Evolutionary conservation across 495 filamentous ascomycete species (phyloP).

Genomic region (Lophium mytilinum): DNA sequence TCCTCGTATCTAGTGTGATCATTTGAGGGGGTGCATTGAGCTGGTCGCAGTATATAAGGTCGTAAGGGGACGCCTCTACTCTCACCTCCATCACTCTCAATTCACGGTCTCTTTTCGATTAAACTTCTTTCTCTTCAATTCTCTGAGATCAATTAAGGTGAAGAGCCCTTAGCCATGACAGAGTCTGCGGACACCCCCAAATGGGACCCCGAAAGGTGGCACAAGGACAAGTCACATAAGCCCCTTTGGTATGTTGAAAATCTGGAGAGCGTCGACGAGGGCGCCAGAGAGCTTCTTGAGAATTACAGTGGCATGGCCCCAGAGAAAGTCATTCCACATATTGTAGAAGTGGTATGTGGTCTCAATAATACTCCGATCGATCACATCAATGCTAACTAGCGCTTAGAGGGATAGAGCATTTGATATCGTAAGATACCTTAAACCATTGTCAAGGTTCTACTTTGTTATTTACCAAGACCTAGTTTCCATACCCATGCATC

Average conservation of each 20-base stretch:
- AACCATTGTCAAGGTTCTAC: background rate
- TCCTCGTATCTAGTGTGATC: too few relatives aligned
- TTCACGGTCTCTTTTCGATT: too few relatives aligned
- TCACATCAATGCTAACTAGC: background rate
- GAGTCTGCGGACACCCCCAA: too few relatives aligned
- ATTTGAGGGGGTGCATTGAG: too few relatives aligned
- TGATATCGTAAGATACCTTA: slow-evolving; percentile 4
- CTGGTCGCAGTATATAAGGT: too few relatives aligned
- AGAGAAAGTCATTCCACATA: slow-evolving; percentile 9
- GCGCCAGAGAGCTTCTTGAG: slow-evolving; percentile 12
- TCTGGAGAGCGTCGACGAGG: background rate
- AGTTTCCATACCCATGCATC: slow-evolving; percentile 23
- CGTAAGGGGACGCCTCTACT: too few relatives aligned
- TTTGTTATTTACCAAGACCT: background rate
- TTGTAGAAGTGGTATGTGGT: slow-evolving; percentile 7
- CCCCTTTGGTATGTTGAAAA: slow-evolving; percentile 6
- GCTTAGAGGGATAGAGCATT: slow-evolving; percentile 17
- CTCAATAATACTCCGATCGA: background rate
- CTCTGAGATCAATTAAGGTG: too few relatives aligned
- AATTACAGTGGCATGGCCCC: slow-evolving; percentile 14
- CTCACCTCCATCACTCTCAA: too few relatives aligned
- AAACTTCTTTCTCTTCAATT: too few relatives aligned
- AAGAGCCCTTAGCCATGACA: too few relatives aligned
- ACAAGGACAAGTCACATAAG: background rate
- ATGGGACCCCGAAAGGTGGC: too few relatives aligned